Conservation (phyloP, 116 monocot species). For the Iris pallida region DNA sequence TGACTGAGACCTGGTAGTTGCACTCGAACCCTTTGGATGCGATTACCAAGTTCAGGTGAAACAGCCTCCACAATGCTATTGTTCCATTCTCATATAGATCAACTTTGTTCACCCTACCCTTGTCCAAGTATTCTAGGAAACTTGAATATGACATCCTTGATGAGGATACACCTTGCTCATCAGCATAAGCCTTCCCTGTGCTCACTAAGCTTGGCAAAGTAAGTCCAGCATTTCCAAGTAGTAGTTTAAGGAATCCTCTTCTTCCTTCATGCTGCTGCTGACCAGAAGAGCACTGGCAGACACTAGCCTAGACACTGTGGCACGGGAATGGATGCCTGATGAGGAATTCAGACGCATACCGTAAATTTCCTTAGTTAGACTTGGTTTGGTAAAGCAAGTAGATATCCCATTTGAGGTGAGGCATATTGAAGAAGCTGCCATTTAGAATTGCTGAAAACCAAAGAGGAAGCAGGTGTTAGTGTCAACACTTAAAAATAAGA, state of each 20-base stretch:
- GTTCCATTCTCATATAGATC: conserved; percentile 91
- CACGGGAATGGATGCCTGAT: conserved; percentile 29
- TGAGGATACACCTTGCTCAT: conserved; percentile 81
- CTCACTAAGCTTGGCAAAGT: conserved; percentile 40
- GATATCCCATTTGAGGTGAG: conserved; percentile 40
- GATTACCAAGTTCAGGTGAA: conserved; percentile 90
- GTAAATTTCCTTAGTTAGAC: conserved; percentile 50
- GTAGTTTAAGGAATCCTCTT: conserved; percentile 67
- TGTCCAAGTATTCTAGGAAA: conserved; percentile 86
- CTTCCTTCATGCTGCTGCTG: conserved; percentile 43
- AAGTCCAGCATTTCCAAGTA: conserved; percentile 68
- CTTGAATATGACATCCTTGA: conserved; percentile 93
- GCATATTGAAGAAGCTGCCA: conserved; percentile 42
- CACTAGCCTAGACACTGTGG: conserved; percentile 25
- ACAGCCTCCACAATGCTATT: conserved; percentile 85
- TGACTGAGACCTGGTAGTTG: conserved; percentile 90
- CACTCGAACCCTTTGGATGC: conserved; percentile 77
- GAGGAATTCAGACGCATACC: conserved; percentile 30
- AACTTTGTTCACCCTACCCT: conserved; percentile 77
- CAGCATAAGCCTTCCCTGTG: conserved; percentile 51
- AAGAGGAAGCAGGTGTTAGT: background rate
- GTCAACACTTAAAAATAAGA: no score
- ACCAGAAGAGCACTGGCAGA: conserved; percentile 42
- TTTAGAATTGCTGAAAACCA: conserved; percentile 18
- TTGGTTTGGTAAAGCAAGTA: conserved; percentile 12